These are phyloP conservation scores for Aspergillus vadensis DNA, from an alignment of 2,329 filamentous ascomycete genomes.

Conservation along the genomic window DNA sequence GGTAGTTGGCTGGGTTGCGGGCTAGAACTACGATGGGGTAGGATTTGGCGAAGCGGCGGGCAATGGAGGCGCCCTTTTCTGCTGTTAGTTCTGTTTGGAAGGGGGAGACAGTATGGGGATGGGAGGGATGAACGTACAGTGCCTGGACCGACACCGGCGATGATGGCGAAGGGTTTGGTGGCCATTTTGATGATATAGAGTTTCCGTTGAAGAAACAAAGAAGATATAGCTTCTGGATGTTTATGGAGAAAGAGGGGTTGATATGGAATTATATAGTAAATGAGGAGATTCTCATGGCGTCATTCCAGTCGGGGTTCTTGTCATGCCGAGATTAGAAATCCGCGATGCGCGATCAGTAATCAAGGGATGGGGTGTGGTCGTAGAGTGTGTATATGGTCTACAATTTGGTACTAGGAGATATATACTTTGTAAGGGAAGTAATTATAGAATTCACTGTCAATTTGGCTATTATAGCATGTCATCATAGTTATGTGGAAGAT, in stretches of 20 bases:
- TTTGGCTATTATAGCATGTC: no score
- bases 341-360: slow-evolving; percentile 6
- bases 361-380: neutral
- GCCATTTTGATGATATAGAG: slow-evolving; percentile 28
- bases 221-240: neutral
- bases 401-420: no score
- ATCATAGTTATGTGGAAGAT: no score
- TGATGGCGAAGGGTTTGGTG: slow-evolving; percentile 47
- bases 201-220: neutral
- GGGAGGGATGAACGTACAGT: slow-evolving; percentile 34
- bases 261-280: neutral
- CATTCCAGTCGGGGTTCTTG: slow-evolving; percentile 15
- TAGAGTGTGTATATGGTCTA: no score
- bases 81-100: no score
- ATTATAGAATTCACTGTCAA: no score
- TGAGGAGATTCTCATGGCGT: slow-evolving; percentile 14
- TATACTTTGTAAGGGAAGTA: no score
- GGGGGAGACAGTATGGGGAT: no score
- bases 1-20: slow-evolving; percentile 59
- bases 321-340: slow-evolving; percentile 23
- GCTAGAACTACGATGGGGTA: slow-evolving; percentile 64
- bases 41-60: slow-evolving; percentile 58
- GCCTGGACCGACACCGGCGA: slow-evolving; percentile 51
- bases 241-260: neutral
- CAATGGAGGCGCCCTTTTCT: slow-evolving; percentile 59